Conservation (phyloP, 305 asterid genomes). For the Fraxinus ornus region DNA sequence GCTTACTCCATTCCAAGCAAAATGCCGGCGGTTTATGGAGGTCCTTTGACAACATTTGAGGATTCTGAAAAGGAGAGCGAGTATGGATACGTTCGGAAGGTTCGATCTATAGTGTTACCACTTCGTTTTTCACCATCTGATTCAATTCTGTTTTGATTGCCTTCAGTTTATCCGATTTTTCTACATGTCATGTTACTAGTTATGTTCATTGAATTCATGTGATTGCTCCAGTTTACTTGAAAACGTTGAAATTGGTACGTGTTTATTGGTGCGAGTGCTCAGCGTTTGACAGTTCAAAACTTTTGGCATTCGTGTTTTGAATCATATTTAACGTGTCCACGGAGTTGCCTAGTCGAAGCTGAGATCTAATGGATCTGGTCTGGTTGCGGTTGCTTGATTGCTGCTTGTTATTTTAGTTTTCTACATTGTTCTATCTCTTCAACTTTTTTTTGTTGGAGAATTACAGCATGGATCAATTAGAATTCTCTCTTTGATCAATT, state of each 20-base stretch:
- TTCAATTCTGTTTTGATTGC: not conserved
- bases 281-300: not conserved
- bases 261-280: not conserved
- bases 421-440: not conserved
- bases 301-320: not conserved
- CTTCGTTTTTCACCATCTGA: not conserved
- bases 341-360: not conserved
- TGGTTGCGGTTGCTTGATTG: not conserved
- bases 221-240: not conserved
- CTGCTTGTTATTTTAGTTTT: not conserved
- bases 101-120: not conserved
- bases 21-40: conserved; percentile 1
- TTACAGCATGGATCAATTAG: not conserved
- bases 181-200: not conserved
- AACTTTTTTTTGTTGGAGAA: no score
- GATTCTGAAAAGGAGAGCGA: conserved; percentile 2
- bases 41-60: not conserved
- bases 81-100: conserved; percentile 10
- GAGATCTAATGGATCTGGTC: not conserved
- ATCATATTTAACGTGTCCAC: not conserved
- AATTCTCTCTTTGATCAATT: not conserved
- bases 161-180: not conserved
- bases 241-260: not conserved
- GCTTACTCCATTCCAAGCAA: not conserved
- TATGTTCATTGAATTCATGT: not conserved